A percentile compares a stretch with the other conserved stretches of the same genome.
Conservation (phyloP, 2,329 filamentous ascomycete genomes). For the Aureobasidium sp. region DNA sequence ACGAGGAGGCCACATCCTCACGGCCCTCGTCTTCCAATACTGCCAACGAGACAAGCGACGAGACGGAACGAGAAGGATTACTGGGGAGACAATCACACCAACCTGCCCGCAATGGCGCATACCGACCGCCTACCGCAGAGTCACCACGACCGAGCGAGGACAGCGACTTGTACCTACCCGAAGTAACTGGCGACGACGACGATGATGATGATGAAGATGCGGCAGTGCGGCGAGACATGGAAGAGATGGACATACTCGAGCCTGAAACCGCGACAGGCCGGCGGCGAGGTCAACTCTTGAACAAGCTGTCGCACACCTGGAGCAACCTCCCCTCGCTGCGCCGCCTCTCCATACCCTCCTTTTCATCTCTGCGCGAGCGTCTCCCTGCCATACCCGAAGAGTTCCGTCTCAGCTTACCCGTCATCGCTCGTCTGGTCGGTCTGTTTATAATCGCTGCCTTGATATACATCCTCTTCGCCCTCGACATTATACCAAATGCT, state of each 20-base stretch:
- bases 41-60: slow-evolving; percentile 56
- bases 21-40: slow-evolving; percentile 45
- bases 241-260: slow-evolving; percentile 83
- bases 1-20: slow-evolving; percentile 66
- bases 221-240: slow-evolving; percentile 67
- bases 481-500: slow-evolving; percentile 69
- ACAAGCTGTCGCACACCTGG: slow-evolving; percentile 51
- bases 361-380: slow-evolving; percentile 17
- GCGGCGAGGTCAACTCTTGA: slow-evolving; percentile 35
- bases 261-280: slow-evolving; percentile 25
- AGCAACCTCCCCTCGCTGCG: slow-evolving; percentile 44
- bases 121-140: slow-evolving; percentile 76
- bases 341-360: slow-evolving; percentile 34
- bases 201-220: slow-evolving; percentile 47
- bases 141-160: slow-evolving; percentile 62
- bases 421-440: slow-evolving; percentile 67
- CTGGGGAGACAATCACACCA: slow-evolving; percentile 39
- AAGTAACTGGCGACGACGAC: slow-evolving; percentile 46
- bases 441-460: slow-evolving; percentile 68
- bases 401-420: slow-evolving; percentile 51
- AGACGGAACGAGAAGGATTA: slow-evolving; percentile 71
- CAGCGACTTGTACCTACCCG: slow-evolving; percentile 44
- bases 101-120: slow-evolving; percentile 44
- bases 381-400: slow-evolving; percentile 41
- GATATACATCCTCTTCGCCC: slow-evolving; percentile 78